Conservation (phyloP, 2,329 filamentous ascomycete genomes). For the Rhexocercosporidium sp. region DNA sequence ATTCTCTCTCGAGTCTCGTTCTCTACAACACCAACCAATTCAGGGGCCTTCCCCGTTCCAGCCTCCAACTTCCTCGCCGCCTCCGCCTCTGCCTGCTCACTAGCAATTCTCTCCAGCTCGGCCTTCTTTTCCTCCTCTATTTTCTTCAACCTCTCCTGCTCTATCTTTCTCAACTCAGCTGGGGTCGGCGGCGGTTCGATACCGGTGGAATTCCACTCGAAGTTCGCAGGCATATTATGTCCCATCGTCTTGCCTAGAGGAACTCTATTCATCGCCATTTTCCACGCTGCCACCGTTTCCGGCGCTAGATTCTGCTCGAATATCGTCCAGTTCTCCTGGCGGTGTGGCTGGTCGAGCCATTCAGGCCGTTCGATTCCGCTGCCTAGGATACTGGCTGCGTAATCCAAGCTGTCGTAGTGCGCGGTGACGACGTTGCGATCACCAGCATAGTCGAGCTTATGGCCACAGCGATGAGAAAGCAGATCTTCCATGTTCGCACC, state of each 20-base stretch:
- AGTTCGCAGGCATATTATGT: neutral
- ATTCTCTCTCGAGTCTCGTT: neutral
- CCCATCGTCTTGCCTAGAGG: constrained; percentile 7
- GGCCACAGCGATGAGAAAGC: constrained; percentile 13
- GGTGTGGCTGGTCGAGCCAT: neutral
- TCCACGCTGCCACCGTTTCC: neutral
- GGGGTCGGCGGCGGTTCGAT: neutral
- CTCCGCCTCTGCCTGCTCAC: neutral
- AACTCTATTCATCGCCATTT: neutral
- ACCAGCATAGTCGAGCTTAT: constrained; percentile 15
- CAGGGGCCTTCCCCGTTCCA: neutral
- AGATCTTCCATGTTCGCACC: constrained; percentile 5
- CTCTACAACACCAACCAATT: neutral
- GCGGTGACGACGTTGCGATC: neutral
- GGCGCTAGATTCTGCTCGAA: neutral
- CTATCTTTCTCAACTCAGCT: neutral
- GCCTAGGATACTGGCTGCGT: constrained; percentile 1
- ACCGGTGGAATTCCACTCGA: neutral
- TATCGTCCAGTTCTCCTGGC: neutral
- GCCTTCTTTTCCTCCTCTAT: neutral
- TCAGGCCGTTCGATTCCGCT: neutral
- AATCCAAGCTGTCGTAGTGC: constrained; percentile 10
- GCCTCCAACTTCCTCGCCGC: neutral
- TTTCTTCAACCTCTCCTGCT: neutral
- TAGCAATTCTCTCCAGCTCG: neutral